Evolutionary conservation across 768 basidiomycete genomes (phyloP).

Genomic region (Cantharellus anzutake): DNA sequence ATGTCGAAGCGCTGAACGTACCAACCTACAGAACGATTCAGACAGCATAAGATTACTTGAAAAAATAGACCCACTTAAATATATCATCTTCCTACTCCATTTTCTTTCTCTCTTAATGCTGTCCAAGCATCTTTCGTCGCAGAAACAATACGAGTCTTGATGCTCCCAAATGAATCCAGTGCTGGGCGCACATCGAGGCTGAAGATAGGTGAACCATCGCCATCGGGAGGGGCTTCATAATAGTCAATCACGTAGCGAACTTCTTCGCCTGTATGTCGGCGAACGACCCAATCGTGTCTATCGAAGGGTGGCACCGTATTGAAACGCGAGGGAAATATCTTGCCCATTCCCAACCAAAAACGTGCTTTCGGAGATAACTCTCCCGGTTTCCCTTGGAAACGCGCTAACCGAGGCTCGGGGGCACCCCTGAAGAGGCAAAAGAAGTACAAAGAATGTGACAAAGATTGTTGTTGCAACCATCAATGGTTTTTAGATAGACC

Average conservation of each 20-base stretch:
- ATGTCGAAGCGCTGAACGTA: too few relatives aligned
- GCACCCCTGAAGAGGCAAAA: background rate
- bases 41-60: too few relatives aligned
- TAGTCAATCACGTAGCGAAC: slow-evolving; percentile 97
- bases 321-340: slow-evolving; percentile 77
- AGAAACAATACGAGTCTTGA: slow-evolving; percentile 50
- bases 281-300: slow-evolving; percentile 93
- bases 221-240: slow-evolving; percentile 79
- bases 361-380: slow-evolving; percentile 90
- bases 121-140: slow-evolving; percentile 53
- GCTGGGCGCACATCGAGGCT: slow-evolving; percentile 91
- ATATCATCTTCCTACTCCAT: background rate
- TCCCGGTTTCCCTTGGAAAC: slow-evolving; percentile 80
- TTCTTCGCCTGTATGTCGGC: slow-evolving; percentile 59
- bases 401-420: slow-evolving; percentile 34
- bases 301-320: slow-evolving; percentile 89
- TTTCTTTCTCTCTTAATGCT: background rate
- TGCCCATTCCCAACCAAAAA: slow-evolving; percentile 69
- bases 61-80: too few relatives aligned
- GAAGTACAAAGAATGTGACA: background rate
- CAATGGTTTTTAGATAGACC: slow-evolving; percentile 14
- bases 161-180: slow-evolving; percentile 61
- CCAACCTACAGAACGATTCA: too few relatives aligned
- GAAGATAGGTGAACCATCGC: slow-evolving; percentile 87
- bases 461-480: background rate